Evolutionary conservation across 1,284 basidiomycete genomes (phyloP), one percentile per base, ranked within the genome.

Genomic region (Fistulinella cinereoalba): DNA sequence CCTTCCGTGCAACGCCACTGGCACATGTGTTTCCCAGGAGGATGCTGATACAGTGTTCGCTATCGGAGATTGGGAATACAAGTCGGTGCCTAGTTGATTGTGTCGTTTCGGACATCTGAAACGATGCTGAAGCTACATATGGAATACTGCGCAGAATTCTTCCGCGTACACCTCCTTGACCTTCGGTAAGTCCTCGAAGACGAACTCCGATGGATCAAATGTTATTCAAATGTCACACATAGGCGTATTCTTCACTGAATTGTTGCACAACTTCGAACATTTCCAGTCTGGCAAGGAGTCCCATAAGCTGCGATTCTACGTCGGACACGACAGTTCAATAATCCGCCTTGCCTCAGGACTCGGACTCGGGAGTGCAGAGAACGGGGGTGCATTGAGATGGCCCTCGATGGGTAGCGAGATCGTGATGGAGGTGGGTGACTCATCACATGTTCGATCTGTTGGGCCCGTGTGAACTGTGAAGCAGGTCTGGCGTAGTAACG

Each of bases 281-380:
- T 69, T 52, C 46, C 53, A 39, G 15, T 41, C 47, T 1, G 71
- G 68, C 2, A 44, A 51, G 12, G 72, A 74, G 41, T 53, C 56
- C 1, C 60, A 68, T 58, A 75, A 71, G 47, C 44, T 75, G 24
- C 64, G 64, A 28, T 67, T 78, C 46, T 74, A 75, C 42, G 70
- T 78, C 9, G 77, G 74, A 5, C 77, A 79, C 46, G 76, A 79
- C 48, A 74, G 76, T 4, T 70, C 73, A 6, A 73, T 79, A 68
- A 70, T 79, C 43, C 68, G 76, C 24, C 71, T 79, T 6, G 73
- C 75, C 7, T 51, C 75, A 1, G 70, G 71, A 12, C 64, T 79
- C 2, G 75, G 76, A 6, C 56, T 77, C 15, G 74, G 73, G 13
- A 62, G 57, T 31, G 50, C 52, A 10, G 52, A 36, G 15, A 60